These are phyloP conservation scores for Talaromyces sp. DNA, from an alignment of 2,329 filamentous ascomycete species.

Conservation along the genomic window DNA sequence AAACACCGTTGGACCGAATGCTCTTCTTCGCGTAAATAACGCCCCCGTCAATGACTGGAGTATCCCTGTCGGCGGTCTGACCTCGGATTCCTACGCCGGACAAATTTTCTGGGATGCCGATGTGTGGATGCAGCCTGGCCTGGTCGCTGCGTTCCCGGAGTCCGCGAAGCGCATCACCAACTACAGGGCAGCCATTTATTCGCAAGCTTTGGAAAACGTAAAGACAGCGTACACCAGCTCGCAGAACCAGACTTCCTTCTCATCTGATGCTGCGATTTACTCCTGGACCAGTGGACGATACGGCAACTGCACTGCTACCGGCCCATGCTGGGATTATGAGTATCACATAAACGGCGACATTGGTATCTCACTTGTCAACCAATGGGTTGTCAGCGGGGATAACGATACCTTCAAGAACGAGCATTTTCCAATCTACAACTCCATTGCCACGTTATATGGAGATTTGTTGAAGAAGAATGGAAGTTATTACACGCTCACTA, in stretches of 20 bases:
- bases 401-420: slow-evolving; percentile 52
- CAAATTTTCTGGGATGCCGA: slow-evolving; percentile 65
- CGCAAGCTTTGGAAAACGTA: slow-evolving; percentile 60
- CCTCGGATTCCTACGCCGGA: slow-evolving; percentile 65
- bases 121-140: slow-evolving; percentile 65
- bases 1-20: slow-evolving; percentile 53
- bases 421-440: slow-evolving; percentile 63
- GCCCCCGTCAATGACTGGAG: slow-evolving; percentile 58
- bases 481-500: slow-evolving; percentile 52
- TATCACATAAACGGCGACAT: slow-evolving; percentile 72
- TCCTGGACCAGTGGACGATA: slow-evolving; percentile 66
- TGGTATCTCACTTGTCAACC: slow-evolving; percentile 59
- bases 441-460: slow-evolving; percentile 59
- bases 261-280: slow-evolving; percentile 58
- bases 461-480: slow-evolving; percentile 60
- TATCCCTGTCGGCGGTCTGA: slow-evolving; percentile 65
- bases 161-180: slow-evolving; percentile 62
- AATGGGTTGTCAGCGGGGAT: slow-evolving; percentile 60
- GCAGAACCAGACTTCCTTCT: slow-evolving; percentile 58
- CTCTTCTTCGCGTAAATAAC: slow-evolving; percentile 49
- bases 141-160: slow-evolving; percentile 62
- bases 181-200: slow-evolving; percentile 58
- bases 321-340: slow-evolving; percentile 67
- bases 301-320: slow-evolving; percentile 65
- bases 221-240: slow-evolving; percentile 55